These are phyloP conservation scores for Postia placenta DNA, from an alignment of 768 basidiomycete species.

Conservation along the genomic window DNA sequence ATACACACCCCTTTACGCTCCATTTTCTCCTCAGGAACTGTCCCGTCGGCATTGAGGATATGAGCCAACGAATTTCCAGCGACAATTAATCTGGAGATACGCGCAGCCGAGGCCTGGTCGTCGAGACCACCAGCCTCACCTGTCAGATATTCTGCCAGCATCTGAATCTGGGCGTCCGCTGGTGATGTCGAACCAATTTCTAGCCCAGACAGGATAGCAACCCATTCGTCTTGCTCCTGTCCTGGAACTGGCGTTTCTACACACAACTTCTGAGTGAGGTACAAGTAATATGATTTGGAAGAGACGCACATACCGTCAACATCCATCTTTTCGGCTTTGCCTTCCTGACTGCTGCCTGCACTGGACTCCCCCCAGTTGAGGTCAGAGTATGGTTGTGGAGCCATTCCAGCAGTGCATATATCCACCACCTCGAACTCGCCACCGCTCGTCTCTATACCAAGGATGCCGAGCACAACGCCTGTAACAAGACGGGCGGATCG, in stretches of 20 bases:
- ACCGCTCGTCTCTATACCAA: slow-evolving; percentile 83
- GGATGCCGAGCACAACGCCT: slow-evolving; percentile 82
- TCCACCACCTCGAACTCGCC: slow-evolving; percentile 96
- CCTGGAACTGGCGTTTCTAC: background rate
- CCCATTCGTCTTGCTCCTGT: slow-evolving; percentile 55
- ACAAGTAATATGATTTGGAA: slow-evolving; percentile 8
- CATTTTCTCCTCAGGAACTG: slow-evolving; percentile 21
- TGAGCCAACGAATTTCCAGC: slow-evolving; percentile 84
- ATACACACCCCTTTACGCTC: slow-evolving; percentile 54
- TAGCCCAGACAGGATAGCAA: slow-evolving; percentile 83
- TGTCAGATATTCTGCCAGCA: slow-evolving; percentile 85
- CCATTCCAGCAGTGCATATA: slow-evolving; percentile 77
- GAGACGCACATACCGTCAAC: slow-evolving; percentile 50
- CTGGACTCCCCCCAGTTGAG: slow-evolving; percentile 8
- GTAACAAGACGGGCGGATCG: slow-evolving; percentile 67
- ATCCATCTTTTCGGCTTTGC: slow-evolving; percentile 47
- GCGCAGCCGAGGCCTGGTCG: slow-evolving; percentile 59
- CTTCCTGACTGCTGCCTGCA: slow-evolving; percentile 5
- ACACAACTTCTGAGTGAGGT: background rate
- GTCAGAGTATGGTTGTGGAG: slow-evolving; percentile 46
- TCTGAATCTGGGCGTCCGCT: slow-evolving; percentile 68
- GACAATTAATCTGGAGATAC: slow-evolving; percentile 80
- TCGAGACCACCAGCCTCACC: slow-evolving; percentile 73
- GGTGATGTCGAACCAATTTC: slow-evolving; percentile 61
- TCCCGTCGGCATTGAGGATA: slow-evolving; percentile 26